Percentiles rank a stretch among this genome's conserved stretches.
These are phyloP conservation scores for Candida ficus DNA, from an alignment of 805 yeast species.

Conservation along the genomic window DNA sequence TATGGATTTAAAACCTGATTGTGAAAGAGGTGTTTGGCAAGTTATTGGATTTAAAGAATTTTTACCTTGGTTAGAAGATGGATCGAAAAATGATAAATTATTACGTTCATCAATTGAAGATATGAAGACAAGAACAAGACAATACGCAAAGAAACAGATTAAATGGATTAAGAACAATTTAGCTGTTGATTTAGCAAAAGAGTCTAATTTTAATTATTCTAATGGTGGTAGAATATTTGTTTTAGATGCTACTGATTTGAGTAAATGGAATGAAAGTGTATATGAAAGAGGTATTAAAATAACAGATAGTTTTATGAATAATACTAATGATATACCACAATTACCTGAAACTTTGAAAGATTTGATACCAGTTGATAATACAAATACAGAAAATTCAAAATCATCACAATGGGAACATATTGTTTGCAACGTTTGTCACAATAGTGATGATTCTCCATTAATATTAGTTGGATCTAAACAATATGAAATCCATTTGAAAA, in stretches of 20 bases:
- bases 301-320: constrained; percentile 34
- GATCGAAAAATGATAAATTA: constrained; percentile 13
- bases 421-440: constrained; percentile 61
- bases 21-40: constrained; percentile 84
- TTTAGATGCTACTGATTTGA: constrained; percentile 72
- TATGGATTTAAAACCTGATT: constrained; percentile 37
- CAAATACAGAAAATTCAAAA: constrained; percentile 3
- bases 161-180: constrained; percentile 83
- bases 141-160: constrained; percentile 82
- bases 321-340: constrained; percentile 15
- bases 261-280: constrained; percentile 55
- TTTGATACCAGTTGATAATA: constrained; percentile 18
- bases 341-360: constrained; percentile 35
- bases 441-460: constrained; percentile 46
- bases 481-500: constrained; percentile 61
- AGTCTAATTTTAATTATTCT: constrained; percentile 37
- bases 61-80: constrained; percentile 54
- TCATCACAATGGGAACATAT: constrained; percentile 59
- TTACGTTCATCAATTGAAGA: constrained; percentile 50
- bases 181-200: constrained; percentile 52
- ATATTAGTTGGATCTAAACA: constrained; percentile 70
- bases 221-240: constrained; percentile 64
- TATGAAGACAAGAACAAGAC: constrained; percentile 82
- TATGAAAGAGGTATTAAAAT: constrained; percentile 48
- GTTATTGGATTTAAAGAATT: constrained; percentile 93